These are phyloP conservation scores for Exophiala dermatitidis DNA, from an alignment of 2,329 filamentous ascomycete species.

Conservation along the genomic window DNA sequence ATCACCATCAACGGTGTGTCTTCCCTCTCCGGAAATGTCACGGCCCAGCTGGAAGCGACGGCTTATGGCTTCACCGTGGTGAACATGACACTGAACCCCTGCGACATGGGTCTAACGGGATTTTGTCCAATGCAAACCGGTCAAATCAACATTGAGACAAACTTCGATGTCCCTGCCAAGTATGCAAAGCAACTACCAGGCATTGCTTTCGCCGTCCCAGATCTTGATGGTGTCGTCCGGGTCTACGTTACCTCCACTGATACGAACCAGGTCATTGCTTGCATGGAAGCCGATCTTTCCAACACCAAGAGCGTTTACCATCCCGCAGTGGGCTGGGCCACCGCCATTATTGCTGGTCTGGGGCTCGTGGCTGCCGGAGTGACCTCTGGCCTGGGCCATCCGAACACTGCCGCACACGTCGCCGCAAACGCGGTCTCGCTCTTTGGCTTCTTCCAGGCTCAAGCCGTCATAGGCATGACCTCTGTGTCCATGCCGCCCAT, in stretches of 20 bases:
- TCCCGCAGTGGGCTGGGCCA: constrained; percentile 79
- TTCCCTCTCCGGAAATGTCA: constrained; percentile 73
- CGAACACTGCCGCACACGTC: constrained; percentile 89
- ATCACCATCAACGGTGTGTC: constrained; percentile 76
- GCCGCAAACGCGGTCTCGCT: constrained; percentile 90
- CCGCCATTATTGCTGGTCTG: constrained; percentile 78
- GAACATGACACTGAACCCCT: constrained; percentile 65
- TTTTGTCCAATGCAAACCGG: constrained; percentile 88
- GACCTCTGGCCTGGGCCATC: constrained; percentile 82
- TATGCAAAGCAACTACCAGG: constrained; percentile 64
- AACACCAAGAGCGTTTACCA: constrained; percentile 91
- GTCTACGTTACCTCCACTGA: constrained; percentile 70
- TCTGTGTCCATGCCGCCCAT: constrained; percentile 76
- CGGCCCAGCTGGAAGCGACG: constrained; percentile 65
- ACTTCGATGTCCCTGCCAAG: constrained; percentile 51
- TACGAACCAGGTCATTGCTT: constrained; percentile 63
- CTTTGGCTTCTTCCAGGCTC: constrained; percentile 88
- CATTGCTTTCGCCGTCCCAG: constrained; percentile 82
- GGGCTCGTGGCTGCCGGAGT: constrained; percentile 79
- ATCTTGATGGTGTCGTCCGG: constrained; percentile 78
- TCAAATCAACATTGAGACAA: constrained; percentile 69
- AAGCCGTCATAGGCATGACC: constrained; percentile 83
- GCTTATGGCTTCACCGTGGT: constrained; percentile 77
- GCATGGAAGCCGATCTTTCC: constrained; percentile 78
- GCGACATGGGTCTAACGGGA: constrained; percentile 59